A percentile compares a stretch with the other conserved stretches of the same genome.
Conservation (phyloP, 2,329 filamentous ascomycete genomes). For the Penicillium paneum region DNA sequence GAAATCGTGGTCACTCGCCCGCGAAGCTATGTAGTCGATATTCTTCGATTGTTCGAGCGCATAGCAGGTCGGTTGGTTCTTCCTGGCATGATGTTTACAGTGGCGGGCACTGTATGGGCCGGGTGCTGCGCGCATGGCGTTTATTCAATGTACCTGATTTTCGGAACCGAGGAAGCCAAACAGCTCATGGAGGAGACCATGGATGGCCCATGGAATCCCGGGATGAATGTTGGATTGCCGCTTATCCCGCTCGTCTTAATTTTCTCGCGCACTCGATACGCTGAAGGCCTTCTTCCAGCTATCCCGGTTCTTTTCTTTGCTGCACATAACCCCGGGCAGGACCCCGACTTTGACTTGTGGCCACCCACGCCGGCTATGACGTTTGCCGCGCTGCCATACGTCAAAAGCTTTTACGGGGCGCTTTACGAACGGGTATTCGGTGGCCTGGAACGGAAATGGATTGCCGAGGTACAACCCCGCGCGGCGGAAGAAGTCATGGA, state of each 20-base stretch:
- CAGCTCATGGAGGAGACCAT: constrained; percentile 50
- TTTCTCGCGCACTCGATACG: constrained; percentile 62
- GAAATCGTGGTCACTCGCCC: constrained; percentile 74
- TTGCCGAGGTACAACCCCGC: constrained; percentile 60
- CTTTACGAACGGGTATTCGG: constrained; percentile 60
- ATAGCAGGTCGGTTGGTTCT: constrained; percentile 59
- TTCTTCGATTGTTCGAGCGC: constrained; percentile 59
- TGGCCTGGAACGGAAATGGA: constrained; percentile 58
- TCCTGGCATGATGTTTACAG: constrained; percentile 58
- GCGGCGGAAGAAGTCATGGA: constrained; percentile 42
- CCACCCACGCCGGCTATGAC: constrained; percentile 65
- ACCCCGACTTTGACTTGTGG: constrained; percentile 58
- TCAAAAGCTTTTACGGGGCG: constrained; percentile 61
- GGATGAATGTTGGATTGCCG: constrained; percentile 59
- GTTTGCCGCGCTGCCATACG: constrained; percentile 63
- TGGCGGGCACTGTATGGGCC: constrained; percentile 49
- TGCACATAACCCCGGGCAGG: constrained; percentile 43
- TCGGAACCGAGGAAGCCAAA: constrained; percentile 60
- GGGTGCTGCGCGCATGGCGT: constrained; percentile 58
- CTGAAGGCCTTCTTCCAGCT: constrained; percentile 61
- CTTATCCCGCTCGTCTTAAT: constrained; percentile 67
- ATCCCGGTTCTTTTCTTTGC: constrained; percentile 58
- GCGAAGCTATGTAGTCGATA: constrained; percentile 67
- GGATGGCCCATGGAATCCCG: constrained; percentile 44
- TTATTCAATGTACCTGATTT: constrained; percentile 63